Evolutionary conservation across 2,329 filamentous ascomycete species (phyloP), one percentile per base, ranked within the genome.

Genomic region (Cercospora beticola): DNA sequence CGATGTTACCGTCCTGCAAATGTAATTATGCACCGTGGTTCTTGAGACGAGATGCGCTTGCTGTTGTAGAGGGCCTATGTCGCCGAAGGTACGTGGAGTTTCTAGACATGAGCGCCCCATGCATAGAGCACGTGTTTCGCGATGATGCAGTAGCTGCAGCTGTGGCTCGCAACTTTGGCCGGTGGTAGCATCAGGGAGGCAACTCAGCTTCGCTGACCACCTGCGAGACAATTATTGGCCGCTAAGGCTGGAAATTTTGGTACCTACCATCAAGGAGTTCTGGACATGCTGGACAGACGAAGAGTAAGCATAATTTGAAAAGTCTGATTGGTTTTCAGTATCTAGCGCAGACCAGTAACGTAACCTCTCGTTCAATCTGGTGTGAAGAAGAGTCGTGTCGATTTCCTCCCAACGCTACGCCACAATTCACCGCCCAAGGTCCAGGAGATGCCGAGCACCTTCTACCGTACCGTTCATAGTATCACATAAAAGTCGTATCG

Each of bases 401-500:
- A 14, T 56, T 28, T 57, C 31, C 62, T 26, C 62, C 46, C 31
- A 36, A 62, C 31, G 36, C 59, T 23, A 28, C 33, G 59, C 31
- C 59, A 31, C 36, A n/a, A 14, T 26, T 36, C 49, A 28, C 26
- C 23, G 31, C 31, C 31, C 30, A 52, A n/a, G 16, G 28, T 57
- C n/a, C 52, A 52, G 49, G 62, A 64, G 62, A 64, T 43, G 62
- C 54, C 46, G 14, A 56, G 54, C 62, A 64, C 26, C 62, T 64
- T n/a, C 62, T 57, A 57, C 62, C 31, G 62, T 54, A 57, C 62
- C 21, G 49, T 64, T n/a, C 62, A 56, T 64, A 56, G 21, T 57
- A 43, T 64, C 49, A 64, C 62, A 64, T 64, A 57, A 57, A 64
- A 57, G 62, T 64, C 62, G 49, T 64, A 54, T 57, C 62, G 18